Conservation (phyloP, 1,139 yeast species). For the Oligophagozyma castellii region DNA sequence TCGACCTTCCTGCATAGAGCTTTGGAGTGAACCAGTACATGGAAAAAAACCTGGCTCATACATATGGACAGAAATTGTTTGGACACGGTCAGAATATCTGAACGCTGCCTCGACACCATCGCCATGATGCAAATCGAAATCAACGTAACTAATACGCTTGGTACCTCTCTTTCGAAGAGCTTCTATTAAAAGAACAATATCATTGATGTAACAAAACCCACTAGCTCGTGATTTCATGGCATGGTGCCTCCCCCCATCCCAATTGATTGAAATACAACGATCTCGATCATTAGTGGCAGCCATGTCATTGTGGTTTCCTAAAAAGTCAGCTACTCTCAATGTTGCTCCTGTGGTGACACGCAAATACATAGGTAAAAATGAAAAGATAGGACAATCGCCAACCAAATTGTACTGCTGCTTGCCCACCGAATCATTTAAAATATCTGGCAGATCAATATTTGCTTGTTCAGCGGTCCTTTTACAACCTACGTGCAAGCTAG, state of each 20-base stretch:
- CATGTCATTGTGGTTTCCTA: conserved; percentile 8
- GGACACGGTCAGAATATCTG: conserved; percentile 39
- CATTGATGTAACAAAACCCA: conserved; percentile 68
- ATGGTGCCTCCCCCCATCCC: conserved; percentile 79
- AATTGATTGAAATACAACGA: conserved; percentile 39
- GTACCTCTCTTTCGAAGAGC: conserved; percentile 32
- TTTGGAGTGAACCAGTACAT: conserved; percentile 41
- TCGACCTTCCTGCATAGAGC: conserved; percentile 26
- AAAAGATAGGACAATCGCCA: conserved; percentile 56
- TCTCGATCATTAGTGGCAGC: conserved; percentile 2
- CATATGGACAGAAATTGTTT: conserved; percentile 53
- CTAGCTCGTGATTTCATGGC: conserved; percentile 41
- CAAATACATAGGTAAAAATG: conserved; percentile 38
- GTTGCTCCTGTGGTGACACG: conserved; percentile 45
- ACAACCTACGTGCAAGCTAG: neutral
- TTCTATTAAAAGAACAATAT: conserved; percentile 43
- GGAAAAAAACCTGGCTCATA: conserved; percentile 60
- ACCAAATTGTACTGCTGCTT: conserved; percentile 29
- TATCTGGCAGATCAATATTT: conserved; percentile 2
- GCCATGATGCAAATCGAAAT: conserved; percentile 67
- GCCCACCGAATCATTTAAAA: conserved; percentile 1
- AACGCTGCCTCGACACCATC: conserved; percentile 69
- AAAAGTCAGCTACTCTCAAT: conserved; percentile 32
- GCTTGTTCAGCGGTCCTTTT: conserved; percentile 6
- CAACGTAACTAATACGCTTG: conserved; percentile 46